Evolutionary conservation across 129 eudicot species (phyloP).

Genomic region (Escallonia herrerae): DNA sequence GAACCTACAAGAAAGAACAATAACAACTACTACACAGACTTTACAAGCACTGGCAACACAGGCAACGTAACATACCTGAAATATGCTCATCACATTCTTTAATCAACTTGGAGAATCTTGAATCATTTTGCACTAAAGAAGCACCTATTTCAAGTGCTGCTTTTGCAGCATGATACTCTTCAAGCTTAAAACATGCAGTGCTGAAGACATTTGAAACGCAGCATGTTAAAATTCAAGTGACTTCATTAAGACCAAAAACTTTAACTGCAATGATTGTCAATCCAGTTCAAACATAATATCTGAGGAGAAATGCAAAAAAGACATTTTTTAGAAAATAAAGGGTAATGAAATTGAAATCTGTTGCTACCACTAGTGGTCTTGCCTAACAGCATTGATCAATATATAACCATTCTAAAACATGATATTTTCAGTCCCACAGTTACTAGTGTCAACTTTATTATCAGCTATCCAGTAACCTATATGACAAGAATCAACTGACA

Average conservation of each 20-base stretch:
- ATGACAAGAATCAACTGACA: too few species aligned
- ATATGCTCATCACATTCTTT: conserved; percentile 66
- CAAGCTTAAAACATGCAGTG: conserved; percentile 66
- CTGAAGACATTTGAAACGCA: conserved; percentile 25
- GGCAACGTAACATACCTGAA: conserved; percentile 39
- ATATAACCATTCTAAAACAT: too few species aligned
- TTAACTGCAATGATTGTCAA: not conserved
- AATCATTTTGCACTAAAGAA: conserved; percentile 46
- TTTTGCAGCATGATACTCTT: conserved; percentile 76
- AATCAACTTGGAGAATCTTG: conserved; percentile 63
- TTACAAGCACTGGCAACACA: too few species aligned
- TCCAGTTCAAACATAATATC: not conserved
- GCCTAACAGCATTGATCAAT: too few species aligned
- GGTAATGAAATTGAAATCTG: too few species aligned
- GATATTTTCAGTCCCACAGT: too few species aligned
- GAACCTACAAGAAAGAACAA: not conserved
- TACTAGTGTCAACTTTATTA: too few species aligned
- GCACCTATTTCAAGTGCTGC: conserved; percentile 62
- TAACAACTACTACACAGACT: not conserved
- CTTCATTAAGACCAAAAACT: not conserved
- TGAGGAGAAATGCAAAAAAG: too few species aligned
- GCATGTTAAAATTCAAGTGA: not conserved
- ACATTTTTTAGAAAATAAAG: too few species aligned
- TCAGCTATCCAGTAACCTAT: too few species aligned
- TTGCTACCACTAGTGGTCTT: too few species aligned